These are phyloP conservation scores for Talaromyces sp. DNA, from an alignment of 2,329 filamentous ascomycete species.

Conservation along the genomic window DNA sequence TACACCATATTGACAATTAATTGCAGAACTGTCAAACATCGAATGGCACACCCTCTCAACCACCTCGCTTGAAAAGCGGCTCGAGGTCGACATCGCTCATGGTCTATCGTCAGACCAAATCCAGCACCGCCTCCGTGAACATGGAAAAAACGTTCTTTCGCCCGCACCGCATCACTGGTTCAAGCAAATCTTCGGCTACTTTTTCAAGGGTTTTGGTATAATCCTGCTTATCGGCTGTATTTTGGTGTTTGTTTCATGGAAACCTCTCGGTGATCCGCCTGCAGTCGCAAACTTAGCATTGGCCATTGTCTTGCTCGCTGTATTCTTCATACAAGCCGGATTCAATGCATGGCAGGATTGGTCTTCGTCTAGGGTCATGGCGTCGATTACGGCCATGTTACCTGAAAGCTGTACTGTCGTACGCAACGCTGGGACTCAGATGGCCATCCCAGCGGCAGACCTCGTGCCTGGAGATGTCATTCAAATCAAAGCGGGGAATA, in stretches of 20 bases:
- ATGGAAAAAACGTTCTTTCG: constrained; percentile 67
- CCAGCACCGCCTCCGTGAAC: constrained; percentile 54
- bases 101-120: constrained; percentile 63
- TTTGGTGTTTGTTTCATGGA: constrained; percentile 75
- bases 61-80: constrained; percentile 59
- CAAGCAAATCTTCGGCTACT: constrained; percentile 63
- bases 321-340: constrained; percentile 67
- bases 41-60: constrained; percentile 66
- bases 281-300: constrained; percentile 68
- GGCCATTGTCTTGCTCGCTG: constrained; percentile 68
- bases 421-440: constrained; percentile 54
- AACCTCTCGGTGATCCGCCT: constrained; percentile 69
- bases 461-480: constrained; percentile 72
- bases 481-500: constrained; percentile 68
- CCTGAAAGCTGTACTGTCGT: constrained; percentile 68
- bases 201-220: constrained; percentile 74
- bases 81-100: constrained; percentile 55
- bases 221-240: constrained; percentile 68
- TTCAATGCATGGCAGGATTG: constrained; percentile 74
- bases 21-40: constrained; percentile 57
- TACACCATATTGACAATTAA: background rate
- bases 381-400: constrained; percentile 76
- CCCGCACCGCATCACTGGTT: constrained; percentile 62
- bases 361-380: constrained; percentile 74
- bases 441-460: constrained; percentile 54